A percentile compares a stretch with the other conserved stretches of the same genome.
phyloP scores from a whole-genome alignment of 768 basidiomycete genomes.

The Phylloporus sp. region DNA sequence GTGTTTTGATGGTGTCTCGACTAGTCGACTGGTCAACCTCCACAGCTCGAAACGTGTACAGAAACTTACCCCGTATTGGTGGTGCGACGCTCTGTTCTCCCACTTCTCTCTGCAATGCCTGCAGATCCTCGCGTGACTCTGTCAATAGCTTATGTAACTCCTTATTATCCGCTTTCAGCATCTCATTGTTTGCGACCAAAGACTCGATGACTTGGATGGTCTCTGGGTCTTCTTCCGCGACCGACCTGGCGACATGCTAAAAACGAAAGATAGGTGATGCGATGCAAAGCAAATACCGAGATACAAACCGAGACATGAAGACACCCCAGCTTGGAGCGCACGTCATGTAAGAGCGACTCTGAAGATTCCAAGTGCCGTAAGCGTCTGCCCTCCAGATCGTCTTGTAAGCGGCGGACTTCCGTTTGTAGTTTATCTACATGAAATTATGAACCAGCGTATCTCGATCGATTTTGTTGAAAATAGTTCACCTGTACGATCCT shows the following conservation, averaged over 20 bases:
- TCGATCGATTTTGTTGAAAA: neutral
- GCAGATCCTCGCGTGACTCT: conserved; percentile 75
- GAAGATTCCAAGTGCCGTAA: conserved; percentile 60
- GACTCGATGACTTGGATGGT: conserved; percentile 71
- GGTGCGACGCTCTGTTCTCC: conserved; percentile 63
- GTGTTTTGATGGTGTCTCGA: conserved; percentile 36
- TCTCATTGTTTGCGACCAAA: conserved; percentile 84
- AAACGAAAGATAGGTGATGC: conserved; percentile 15
- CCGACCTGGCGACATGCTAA: conserved; percentile 39
- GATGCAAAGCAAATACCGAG: neutral
- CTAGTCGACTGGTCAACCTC: conserved; percentile 17
- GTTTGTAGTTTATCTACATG: conserved; percentile 61
- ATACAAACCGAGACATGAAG: conserved; percentile 53
- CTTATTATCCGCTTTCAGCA: conserved; percentile 73
- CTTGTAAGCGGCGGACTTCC: conserved; percentile 62
- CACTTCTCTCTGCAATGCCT: conserved; percentile 64
- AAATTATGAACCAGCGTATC: conserved; percentile 3
- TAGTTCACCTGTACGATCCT: conserved; percentile 59
- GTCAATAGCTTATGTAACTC: conserved; percentile 72
- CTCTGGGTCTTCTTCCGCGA: conserved; percentile 48
- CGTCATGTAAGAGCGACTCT: conserved; percentile 63
- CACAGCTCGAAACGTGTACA: neutral
- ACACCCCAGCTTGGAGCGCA: conserved; percentile 57
- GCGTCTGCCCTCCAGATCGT: conserved; percentile 59
- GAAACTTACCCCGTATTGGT: conserved; percentile 40